Evolutionary conservation across 306 rosid genomes (phyloP).

Genomic region (Cucumis cinereus): DNA sequence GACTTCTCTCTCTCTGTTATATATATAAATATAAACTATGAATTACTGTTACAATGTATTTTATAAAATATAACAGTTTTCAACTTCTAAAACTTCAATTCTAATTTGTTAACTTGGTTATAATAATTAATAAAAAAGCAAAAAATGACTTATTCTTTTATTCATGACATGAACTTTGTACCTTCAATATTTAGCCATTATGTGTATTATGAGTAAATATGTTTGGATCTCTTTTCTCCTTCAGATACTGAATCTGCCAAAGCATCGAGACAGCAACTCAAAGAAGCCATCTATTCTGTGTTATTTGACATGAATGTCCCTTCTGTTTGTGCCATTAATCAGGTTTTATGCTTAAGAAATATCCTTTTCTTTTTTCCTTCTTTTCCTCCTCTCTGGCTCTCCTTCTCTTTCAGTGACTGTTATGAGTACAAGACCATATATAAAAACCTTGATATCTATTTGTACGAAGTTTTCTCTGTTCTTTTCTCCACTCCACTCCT

Average conservation of each 20-base stretch:
- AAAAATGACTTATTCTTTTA: neutral
- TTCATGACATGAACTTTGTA: neutral
- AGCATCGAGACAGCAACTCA: constrained; percentile 77
- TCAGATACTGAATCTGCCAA: constrained; percentile 76
- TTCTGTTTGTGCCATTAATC: constrained; percentile 78
- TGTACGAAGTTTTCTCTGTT: neutral
- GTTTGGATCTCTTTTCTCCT: neutral
- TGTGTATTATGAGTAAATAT: neutral
- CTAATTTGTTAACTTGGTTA: neutral
- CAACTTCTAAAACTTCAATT: neutral
- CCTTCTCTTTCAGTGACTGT: neutral
- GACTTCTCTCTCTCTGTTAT: too few relatives aligned
- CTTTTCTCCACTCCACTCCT: neutral
- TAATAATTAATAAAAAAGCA: neutral
- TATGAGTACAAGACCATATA: neutral
- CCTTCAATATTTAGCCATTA: neutral
- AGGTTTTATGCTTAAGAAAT: constrained; percentile 29
- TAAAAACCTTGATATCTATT: neutral
- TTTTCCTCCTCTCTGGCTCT: neutral
- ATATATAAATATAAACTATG: too few relatives aligned
- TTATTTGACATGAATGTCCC: constrained; percentile 84
- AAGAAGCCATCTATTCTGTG: constrained; percentile 55
- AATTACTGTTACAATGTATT: neutral
- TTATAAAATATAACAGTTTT: neutral
- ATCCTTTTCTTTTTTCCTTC: neutral